Percentiles rank a stretch among this genome's conserved stretches.
Conservation (phyloP, 495 filamentous ascomycete genomes). For the Lasiosphaeria ovina region DNA sequence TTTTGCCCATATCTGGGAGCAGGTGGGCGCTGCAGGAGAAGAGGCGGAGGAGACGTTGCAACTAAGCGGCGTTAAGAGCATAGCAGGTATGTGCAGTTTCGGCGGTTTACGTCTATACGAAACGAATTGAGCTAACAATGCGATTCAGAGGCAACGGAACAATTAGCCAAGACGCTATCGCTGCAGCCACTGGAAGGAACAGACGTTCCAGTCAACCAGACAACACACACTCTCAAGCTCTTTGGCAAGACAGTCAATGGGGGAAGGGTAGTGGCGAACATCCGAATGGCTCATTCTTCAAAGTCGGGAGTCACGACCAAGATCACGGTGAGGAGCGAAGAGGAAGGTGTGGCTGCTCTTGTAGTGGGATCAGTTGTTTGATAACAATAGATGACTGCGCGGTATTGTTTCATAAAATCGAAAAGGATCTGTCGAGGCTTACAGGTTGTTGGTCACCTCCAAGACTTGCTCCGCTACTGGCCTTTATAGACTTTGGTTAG, state of each 20-base stretch:
- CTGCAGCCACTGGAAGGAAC: constrained; percentile 93
- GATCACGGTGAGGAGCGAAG: constrained; percentile 85
- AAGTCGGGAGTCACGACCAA: constrained; percentile 94
- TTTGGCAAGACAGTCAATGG: constrained; percentile 94
- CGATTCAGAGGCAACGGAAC: constrained; percentile 84
- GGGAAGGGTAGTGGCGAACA: constrained; percentile 79
- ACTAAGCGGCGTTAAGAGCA: constrained; percentile 84
- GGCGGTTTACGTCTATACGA: not conserved
- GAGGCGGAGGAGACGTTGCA: constrained; percentile 91
- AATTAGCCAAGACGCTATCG: constrained; percentile 79
- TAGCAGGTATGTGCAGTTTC: constrained; percentile 66
- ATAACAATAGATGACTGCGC: constrained; percentile 32
- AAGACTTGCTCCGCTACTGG: not conserved
- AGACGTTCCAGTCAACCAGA: constrained; percentile 80
- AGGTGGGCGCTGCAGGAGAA: constrained; percentile 82
- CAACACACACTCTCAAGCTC: constrained; percentile 91
- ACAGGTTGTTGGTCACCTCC: too few relatives aligned
- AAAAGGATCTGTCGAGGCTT: not conserved
- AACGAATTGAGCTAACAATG: constrained; percentile 36
- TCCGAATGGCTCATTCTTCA: constrained; percentile 90
- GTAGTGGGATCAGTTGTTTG: constrained; percentile 84
- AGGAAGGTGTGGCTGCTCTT: constrained; percentile 83
- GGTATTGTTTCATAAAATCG: constrained; percentile 25
- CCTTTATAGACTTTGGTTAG: not conserved
- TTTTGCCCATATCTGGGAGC: constrained; percentile 97